Conservation (phyloP, 371 early-diverging fungal genomes). For the Mucor sp. region DNA sequence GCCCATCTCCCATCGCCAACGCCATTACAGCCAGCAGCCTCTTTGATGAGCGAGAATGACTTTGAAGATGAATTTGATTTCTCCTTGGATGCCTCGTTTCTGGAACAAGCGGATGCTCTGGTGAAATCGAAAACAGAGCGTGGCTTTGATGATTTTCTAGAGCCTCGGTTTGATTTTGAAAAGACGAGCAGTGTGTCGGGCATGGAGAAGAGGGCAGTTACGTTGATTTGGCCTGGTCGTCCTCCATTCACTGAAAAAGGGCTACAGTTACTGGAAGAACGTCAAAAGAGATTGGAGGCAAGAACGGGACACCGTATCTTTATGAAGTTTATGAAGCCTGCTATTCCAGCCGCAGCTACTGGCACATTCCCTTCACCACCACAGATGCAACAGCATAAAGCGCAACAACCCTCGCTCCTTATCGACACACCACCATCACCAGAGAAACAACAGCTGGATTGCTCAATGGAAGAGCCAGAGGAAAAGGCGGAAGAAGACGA, state of each 20-base stretch:
- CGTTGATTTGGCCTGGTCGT: not conserved
- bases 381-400: not conserved
- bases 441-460: not conserved
- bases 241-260: slow-evolving; percentile 14
- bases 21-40: not conserved
- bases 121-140: not conserved
- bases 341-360: not conserved
- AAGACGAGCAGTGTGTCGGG: not conserved
- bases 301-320: slow-evolving; percentile 8
- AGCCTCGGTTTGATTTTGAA: slow-evolving; percentile 17
- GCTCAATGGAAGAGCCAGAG: not conserved
- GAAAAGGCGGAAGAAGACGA: not conserved
- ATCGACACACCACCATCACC: no score
- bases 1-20: not conserved
- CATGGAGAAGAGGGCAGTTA: not conserved
- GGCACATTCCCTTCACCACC: not conserved
- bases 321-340: not conserved
- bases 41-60: not conserved
- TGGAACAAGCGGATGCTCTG: slow-evolving; percentile 1
- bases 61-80: slow-evolving; percentile 3
- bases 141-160: slow-evolving; percentile 9
- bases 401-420: no score
- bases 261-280: not conserved
- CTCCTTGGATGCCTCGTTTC: not conserved
- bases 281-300: slow-evolving; percentile 14